Percentiles rank a stretch among this genome's conserved stretches.
Evolutionary conservation across 148 eudicot species (phyloP).

Genomic region (Fagopyrum esculentum): DNA sequence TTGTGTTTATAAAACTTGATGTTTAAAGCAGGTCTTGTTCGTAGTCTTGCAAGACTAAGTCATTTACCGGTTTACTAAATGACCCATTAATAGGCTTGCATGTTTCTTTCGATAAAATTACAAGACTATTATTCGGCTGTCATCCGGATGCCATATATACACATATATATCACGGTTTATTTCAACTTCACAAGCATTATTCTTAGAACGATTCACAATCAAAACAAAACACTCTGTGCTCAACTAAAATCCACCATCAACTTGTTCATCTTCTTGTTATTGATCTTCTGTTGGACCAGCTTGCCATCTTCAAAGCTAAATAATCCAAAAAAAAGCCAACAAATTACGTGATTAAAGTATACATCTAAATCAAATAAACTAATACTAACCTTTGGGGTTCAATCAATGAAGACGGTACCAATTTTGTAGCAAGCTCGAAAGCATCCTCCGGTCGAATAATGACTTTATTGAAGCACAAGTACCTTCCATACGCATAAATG

Average conservation of each 20-base stretch:
- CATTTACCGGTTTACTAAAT: too few relatives aligned
- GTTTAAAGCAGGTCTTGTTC: too few relatives aligned
- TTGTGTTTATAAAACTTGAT: too few relatives aligned
- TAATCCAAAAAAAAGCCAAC: not conserved
- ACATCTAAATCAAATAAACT: too few relatives aligned
- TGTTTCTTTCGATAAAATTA: not conserved
- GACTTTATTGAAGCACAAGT: conserved; percentile 54
- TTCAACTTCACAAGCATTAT: not conserved
- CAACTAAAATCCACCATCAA: not conserved
- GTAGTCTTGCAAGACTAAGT: too few relatives aligned
- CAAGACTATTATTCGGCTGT: not conserved
- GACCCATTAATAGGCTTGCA: too few relatives aligned
- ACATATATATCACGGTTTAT: not conserved
- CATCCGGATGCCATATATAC: too few relatives aligned
- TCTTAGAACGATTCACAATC: not conserved
- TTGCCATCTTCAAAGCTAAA: not conserved
- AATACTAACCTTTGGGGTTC: not conserved
- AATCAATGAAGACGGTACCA: conserved; percentile 25
- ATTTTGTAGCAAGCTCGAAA: conserved; percentile 32
- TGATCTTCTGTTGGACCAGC: not conserved
- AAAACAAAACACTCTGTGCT: not conserved
- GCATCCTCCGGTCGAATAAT: conserved; percentile 37
- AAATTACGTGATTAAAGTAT: not conserved
- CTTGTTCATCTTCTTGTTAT: not conserved
- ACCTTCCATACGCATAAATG: conserved; percentile 47